phyloP scores from a whole-genome alignment of 192 early-diverging fungal species.

The Chytriomyces sp. region DNA sequence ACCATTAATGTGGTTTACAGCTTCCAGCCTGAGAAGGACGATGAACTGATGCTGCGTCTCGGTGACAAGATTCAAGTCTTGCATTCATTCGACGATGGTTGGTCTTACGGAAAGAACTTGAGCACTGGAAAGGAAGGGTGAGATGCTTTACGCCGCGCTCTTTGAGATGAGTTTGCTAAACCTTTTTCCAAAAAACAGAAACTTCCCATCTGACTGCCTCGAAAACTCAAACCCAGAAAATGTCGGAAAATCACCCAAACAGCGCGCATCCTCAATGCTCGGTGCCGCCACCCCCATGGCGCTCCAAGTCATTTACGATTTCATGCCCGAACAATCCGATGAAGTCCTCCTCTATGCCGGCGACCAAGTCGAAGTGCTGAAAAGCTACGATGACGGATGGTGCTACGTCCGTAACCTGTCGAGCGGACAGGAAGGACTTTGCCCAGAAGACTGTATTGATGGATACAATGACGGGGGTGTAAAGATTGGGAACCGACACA shows the following conservation, averaged over 20 bases:
- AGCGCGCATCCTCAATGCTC: constrained; percentile 5
- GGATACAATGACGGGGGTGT: background rate
- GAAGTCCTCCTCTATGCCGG: background rate
- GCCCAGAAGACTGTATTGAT: constrained; percentile 35
- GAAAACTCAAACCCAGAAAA: background rate
- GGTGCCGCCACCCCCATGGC: background rate
- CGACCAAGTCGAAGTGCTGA: background rate
- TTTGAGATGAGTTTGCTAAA: too few species aligned
- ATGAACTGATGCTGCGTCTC: constrained; percentile 9
- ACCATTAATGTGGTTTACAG: background rate
- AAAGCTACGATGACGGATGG: constrained; percentile 13
- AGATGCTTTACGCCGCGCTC: too few species aligned
- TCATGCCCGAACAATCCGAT: background rate
- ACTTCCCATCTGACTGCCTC: constrained; percentile 23
- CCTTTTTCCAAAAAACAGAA: background rate
- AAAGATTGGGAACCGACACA: background rate
- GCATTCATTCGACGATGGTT: constrained; percentile 44
- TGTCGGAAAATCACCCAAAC: background rate
- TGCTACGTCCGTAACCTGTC: constrained; percentile 10
- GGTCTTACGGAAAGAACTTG: constrained; percentile 8
- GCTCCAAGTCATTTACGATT: background rate
- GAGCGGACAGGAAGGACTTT: constrained; percentile 6
- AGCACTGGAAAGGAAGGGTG: background rate
- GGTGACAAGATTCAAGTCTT: constrained; percentile 54
- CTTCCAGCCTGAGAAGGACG: constrained; percentile 5